These are phyloP conservation scores for Penicillium digitatum DNA, from an alignment of 2,329 filamentous ascomycete species.

Conservation along the genomic window DNA sequence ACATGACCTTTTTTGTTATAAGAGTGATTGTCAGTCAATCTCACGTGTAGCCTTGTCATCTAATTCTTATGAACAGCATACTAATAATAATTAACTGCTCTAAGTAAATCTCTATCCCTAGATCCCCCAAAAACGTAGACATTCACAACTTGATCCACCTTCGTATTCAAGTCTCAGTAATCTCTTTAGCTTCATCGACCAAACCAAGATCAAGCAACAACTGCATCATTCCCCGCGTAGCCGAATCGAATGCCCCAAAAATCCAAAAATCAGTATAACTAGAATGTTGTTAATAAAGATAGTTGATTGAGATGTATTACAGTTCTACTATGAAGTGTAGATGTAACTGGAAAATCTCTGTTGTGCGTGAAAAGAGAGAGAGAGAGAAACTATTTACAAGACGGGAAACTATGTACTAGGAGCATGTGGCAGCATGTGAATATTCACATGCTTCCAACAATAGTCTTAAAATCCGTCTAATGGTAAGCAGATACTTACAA, in stretches of 20 bases:
- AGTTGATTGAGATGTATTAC: no score
- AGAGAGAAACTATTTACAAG: no score
- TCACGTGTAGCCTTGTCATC: neutral
- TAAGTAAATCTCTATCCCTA: neutral
- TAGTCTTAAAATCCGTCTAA: slow-evolving; percentile 64
- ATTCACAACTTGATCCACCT: slow-evolving; percentile 53
- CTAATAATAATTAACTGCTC: neutral
- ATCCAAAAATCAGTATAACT: slow-evolving; percentile 62
- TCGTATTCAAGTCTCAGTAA: slow-evolving; percentile 65
- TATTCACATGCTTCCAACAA: no score
- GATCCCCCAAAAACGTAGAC: neutral
- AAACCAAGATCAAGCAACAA: slow-evolving; percentile 59
- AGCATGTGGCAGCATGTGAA: no score
- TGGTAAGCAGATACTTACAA: slow-evolving; percentile 70
- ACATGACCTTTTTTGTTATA: no score
- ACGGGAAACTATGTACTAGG: no score
- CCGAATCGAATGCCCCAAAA: slow-evolving; percentile 61
- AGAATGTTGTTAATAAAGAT: slow-evolving; percentile 66
- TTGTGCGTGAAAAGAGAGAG: no score
- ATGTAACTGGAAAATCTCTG: no score
- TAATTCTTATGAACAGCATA: neutral
- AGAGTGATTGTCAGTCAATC: no score
- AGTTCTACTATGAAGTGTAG: no score
- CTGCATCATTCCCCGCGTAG: slow-evolving; percentile 62
- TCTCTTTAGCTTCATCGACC: slow-evolving; percentile 65